Percentiles rank a stretch among this genome's conserved stretches.
Conservation (phyloP, 129 eudicot genomes). For the Flaveria bidentis region DNA sequence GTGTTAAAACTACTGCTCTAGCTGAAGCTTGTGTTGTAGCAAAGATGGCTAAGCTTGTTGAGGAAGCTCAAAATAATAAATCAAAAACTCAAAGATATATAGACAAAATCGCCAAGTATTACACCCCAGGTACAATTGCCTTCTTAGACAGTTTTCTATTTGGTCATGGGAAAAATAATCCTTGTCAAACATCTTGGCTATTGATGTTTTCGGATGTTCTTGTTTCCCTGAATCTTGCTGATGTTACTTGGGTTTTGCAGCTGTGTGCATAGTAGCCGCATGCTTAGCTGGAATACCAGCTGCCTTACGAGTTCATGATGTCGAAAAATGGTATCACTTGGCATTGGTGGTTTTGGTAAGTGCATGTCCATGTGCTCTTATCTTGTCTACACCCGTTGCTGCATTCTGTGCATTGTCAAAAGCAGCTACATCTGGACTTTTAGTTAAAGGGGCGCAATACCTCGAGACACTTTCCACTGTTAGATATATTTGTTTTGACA, state of each 20-base stretch:
- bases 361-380: slow-evolving; percentile 94
- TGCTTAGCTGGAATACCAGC: slow-evolving; percentile 64
- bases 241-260: slow-evolving; percentile 43
- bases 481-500: slow-evolving; percentile 75
- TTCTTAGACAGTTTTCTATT: background rate
- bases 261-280: slow-evolving; percentile 58
- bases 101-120: slow-evolving; percentile 74
- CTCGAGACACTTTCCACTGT: slow-evolving; percentile 72
- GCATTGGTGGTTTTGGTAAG: slow-evolving; percentile 92
- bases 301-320: slow-evolving; percentile 42
- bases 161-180: background rate
- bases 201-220: background rate
- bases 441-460: slow-evolving; percentile 85
- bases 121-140: slow-evolving; percentile 66
- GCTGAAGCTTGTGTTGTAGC: slow-evolving; percentile 93
- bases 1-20: slow-evolving; percentile 64
- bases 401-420: slow-evolving; percentile 82
- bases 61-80: slow-evolving; percentile 84
- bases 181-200: background rate
- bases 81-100: slow-evolving; percentile 71
- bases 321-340: slow-evolving; percentile 67
- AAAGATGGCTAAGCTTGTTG: slow-evolving; percentile 89
- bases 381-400: slow-evolving; percentile 92
- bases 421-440: slow-evolving; percentile 83
- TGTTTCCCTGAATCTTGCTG: background rate